A percentile compares a stretch with the other conserved stretches of the same genome.
Evolutionary conservation across 2,329 filamentous ascomycete species (phyloP).

Genomic region (Phialemoniopsis sp.): DNA sequence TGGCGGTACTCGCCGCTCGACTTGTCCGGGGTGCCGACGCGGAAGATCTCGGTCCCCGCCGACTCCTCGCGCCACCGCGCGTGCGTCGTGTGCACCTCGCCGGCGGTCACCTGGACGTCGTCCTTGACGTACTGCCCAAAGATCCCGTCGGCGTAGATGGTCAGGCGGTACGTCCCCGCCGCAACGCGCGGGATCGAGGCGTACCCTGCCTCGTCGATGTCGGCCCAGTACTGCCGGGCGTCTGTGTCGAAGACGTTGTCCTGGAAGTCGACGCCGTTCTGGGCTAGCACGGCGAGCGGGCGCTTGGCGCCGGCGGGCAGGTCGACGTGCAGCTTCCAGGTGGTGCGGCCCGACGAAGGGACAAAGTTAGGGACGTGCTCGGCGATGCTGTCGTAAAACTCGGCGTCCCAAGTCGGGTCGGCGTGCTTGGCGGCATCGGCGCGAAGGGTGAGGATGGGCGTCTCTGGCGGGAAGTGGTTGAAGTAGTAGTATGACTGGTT

Average conservation of each 20-base stretch:
- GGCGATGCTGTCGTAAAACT: slow-evolving; percentile 62
- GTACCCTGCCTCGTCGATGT: slow-evolving; percentile 39
- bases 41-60: slow-evolving; percentile 55
- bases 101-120: slow-evolving; percentile 34
- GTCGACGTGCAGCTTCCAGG: slow-evolving; percentile 42
- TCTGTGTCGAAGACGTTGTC: slow-evolving; percentile 50
- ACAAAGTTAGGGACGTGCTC: slow-evolving; percentile 55
- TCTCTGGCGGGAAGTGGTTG: slow-evolving; percentile 47
- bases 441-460: slow-evolving; percentile 41
- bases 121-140: slow-evolving; percentile 59
- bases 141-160: slow-evolving; percentile 57
- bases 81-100: slow-evolving; percentile 26
- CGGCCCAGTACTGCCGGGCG: slow-evolving; percentile 61
- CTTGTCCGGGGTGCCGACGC: slow-evolving; percentile 60
- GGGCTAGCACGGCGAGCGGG: slow-evolving; percentile 51
- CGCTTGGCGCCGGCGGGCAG: slow-evolving; percentile 47
- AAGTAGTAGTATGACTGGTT: slow-evolving; percentile 54
- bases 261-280: slow-evolving; percentile 49
- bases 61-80: slow-evolving; percentile 50
- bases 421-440: slow-evolving; percentile 50
- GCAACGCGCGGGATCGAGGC: slow-evolving; percentile 51
- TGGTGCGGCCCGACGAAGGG: slow-evolving; percentile 44
- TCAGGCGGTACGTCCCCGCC: slow-evolving; percentile 56
- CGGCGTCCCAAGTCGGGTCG: slow-evolving; percentile 47
- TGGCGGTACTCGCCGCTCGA: slow-evolving; percentile 57